phyloP scores from a whole-genome alignment of 2,329 filamentous ascomycete species.

The Aspergillus amoenus region DNA sequence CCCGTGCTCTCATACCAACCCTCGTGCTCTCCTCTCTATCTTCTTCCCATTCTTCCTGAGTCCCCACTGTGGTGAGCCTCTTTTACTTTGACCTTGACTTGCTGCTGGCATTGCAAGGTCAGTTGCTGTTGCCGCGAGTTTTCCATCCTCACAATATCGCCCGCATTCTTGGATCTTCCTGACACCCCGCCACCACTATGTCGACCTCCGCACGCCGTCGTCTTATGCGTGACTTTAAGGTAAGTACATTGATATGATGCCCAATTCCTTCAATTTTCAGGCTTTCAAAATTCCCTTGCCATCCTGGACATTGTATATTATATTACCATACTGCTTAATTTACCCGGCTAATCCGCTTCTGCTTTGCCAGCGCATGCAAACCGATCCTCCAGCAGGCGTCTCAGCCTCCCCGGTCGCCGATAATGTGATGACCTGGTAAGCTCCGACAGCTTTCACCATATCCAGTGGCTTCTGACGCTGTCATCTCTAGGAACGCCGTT shows the following conservation, averaged over 20 bases:
- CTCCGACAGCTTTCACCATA: background rate
- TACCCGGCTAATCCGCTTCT: slow-evolving; percentile 14
- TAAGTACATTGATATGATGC: slow-evolving; percentile 43
- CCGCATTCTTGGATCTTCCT: slow-evolving; percentile 14
- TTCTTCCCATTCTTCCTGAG: background rate
- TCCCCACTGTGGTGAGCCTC: background rate
- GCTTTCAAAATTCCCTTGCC: background rate
- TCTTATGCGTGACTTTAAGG: slow-evolving; percentile 99
- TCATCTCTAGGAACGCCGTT: slow-evolving; percentile 78
- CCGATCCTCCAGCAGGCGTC: slow-evolving; percentile 92
- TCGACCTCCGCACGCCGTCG: slow-evolving; percentile 93
- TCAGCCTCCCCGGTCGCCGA: slow-evolving; percentile 87
- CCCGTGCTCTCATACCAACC: slow-evolving; percentile 1
- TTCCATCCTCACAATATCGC: slow-evolving; percentile 8
- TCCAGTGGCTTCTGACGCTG: background rate
- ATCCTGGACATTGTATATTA: background rate
- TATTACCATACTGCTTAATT: slow-evolving; percentile 2
- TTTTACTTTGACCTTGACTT: background rate
- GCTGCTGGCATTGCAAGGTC: background rate
- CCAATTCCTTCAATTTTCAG: background rate
- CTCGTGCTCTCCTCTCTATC: background rate
- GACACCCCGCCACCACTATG: slow-evolving; percentile 55
- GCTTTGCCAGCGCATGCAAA: slow-evolving; percentile 84
- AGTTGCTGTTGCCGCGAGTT: background rate
- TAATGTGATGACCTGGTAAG: slow-evolving; percentile 44